Evolutionary conservation across 805 yeast species (phyloP), one percentile per base, ranked within the genome.

Genomic region (Jamesozyma hellenica): DNA sequence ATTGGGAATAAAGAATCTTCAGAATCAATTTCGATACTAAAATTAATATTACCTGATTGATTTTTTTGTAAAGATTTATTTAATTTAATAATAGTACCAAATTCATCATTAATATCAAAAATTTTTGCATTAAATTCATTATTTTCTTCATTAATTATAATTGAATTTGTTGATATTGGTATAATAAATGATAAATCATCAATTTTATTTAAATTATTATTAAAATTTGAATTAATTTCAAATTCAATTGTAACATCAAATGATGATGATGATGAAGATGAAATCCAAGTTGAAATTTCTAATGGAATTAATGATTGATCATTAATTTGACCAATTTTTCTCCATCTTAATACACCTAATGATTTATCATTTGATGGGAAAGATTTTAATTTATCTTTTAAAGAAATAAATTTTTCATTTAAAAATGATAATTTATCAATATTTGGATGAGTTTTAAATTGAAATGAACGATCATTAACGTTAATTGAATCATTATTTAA

Each of bases 391-490:
- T 76, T 67, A 58, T 88, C 94, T 58, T 83, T 84, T 55, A 88
- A 72, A 0, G 82, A 82, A 53, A 92, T 77, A 32, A 72, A 61
- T 42, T 72, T 67, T 13, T 67, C 60, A 12, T 71, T 58, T 34
- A 72, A 69, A 61, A 90, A 92, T 54, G 75, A 61, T 32, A 65
- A 66, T 55, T 83, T 80, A 65, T 92, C 96, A 48, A 92, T 94
- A 58, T 90, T 88, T 47, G 98, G 98, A 67, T 92, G 96, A 13
- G 97, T 87, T 63, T 88, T 88, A 68, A 75, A 92, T 56, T 81
- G 87, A 34, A 77, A 67, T 6, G 55, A 30, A 39, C 54, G 47
- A 66, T 75, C 61, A 29, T 68, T 61, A 13, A 71, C 63, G 32
- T 67, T 63, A 25, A 72, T 71, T 3, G 63, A 67, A 32, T 77